Evolutionary conservation across 805 yeast genomes (phyloP), one percentile per base, ranked within the genome.

Genomic region (Metschnikowia cubensis): DNA sequence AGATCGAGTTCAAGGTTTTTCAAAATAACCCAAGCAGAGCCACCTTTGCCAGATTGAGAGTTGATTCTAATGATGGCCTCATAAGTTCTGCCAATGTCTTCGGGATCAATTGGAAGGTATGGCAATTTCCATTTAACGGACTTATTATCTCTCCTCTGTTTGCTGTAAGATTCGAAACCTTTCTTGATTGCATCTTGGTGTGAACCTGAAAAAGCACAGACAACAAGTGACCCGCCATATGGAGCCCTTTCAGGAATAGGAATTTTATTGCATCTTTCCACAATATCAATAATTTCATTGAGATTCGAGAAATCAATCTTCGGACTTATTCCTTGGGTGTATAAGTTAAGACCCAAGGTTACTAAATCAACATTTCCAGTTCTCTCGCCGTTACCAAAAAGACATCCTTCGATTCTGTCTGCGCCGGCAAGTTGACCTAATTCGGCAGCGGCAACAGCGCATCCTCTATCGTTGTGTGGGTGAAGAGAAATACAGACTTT

Each of bases 11-110:
- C 92, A 66, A 88, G 76, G 57, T 80, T 79, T 56, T 88, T 77
- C 63, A 87, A 74, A 62, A 87, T 85, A 57, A 88, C 84, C 94
- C 95, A 87, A 5, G 95, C 88, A 10, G 92, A 86, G 57, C 95
- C 95, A 61, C 95, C 95, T 70, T 87, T 87, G 54, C 96, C 96
- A 22, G 88, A 81, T 70, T 87, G 95, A 11, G 94, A 87, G 69
- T 87, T 87, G 65, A 87, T 94, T 63, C 96, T 81, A 59, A 87
- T 87, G 49, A 88, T 87, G n/a, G 95, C 94, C 69, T 88, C 96
- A 70, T 88, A 88, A n/a, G 85, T 85, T 66, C 94, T 81, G 46
- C 95, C 95, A 59, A 87, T 84, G 65, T 88, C 95, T 58, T 80
- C 75, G 42, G 96, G 96, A 64, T 87, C 96, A 62, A 88, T 75